Evolutionary conservation across 2,329 filamentous ascomycete genomes (phyloP), one percentile per base, ranked within the genome.

Genomic region (Calycina marina): DNA sequence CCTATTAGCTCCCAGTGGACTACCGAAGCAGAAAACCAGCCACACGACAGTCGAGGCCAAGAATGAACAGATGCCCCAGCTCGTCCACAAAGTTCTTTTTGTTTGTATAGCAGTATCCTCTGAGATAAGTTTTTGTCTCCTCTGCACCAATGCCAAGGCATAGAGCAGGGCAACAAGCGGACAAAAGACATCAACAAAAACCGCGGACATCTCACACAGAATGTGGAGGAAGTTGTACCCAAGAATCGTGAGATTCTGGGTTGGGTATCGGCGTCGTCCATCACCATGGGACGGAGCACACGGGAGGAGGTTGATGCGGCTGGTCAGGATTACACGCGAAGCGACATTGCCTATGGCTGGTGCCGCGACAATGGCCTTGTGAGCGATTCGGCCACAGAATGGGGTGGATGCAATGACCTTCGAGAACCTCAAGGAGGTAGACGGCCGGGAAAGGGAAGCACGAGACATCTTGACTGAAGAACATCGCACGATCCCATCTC

Each of bases 131-230:
- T 85, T 94, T 93, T 93, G 78, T 63, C 79, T 86, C 77, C 80
- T 76, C 78, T 74, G 72, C 72, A 53, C 34, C 45, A 41, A 49
- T 48, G 45, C 40, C 28, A 33, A 47, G 17, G 16, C 28, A 34
- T 34, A 34, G 53, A 50, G 70, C 71, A 76, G 73, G 77, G 78
- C 74, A 58, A 62, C 62, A 65, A 75, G 68, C 82, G 82, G 69
- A 79, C 82, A 93, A 94, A 93, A 72, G 59, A 86, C 83, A 77
- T 92, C 83, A 68, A 65, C 67, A 93, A 94, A 94, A 93, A 73
- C 72, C 83, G 82, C 72, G 63, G 69, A 29, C 68, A 51, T 74
- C 70, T 68, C 62, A 60, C n/a, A n/a, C 24, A 35, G 34, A 42
- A 44, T 43, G 38, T 36, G 27, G 43, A 38, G 46, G 46, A 34